A percentile compares a stretch with the other conserved stretches of the same genome.
phyloP scores from a whole-genome alignment of 352 stramenopile genomes.

The Globisporangium emineosum region DNA sequence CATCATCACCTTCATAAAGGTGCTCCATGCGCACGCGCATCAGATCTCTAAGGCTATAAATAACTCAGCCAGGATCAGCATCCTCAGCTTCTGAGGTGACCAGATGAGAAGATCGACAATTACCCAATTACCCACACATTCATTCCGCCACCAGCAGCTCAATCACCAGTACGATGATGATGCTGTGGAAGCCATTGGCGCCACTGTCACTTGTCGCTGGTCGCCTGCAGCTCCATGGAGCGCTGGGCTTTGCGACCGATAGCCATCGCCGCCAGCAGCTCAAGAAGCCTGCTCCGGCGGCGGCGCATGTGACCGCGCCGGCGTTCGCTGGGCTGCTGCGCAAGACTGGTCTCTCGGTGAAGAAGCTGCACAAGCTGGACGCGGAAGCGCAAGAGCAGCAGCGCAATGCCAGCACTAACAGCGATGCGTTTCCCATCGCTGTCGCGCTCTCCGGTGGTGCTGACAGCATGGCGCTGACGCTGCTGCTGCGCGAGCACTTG shows the following conservation, averaged over 20 bases:
- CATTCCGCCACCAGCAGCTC: not conserved
- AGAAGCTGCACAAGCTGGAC: slow-evolving; percentile 40
- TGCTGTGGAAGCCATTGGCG: slow-evolving; percentile 6
- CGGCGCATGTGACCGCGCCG: slow-evolving; percentile 24
- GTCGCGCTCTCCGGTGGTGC: slow-evolving; percentile 74
- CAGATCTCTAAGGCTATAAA: slow-evolving; percentile 4
- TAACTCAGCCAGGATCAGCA: not conserved
- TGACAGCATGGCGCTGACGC: slow-evolving; percentile 80
- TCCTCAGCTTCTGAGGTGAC: slow-evolving; percentile 11
- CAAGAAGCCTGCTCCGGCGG: too few species aligned
- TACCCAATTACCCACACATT: not conserved
- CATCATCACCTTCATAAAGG: not conserved
- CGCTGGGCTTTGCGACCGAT: not conserved
- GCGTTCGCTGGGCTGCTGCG: slow-evolving; percentile 35
- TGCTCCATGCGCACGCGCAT: not conserved
- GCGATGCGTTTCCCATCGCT: slow-evolving; percentile 46
- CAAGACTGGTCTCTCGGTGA: slow-evolving; percentile 37
- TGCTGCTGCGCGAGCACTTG: slow-evolving; percentile 69
- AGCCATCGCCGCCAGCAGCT: not conserved
- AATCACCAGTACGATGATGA: not conserved
- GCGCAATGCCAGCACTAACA: not conserved
- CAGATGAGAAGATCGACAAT: slow-evolving; percentile 4
- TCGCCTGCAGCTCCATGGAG: slow-evolving; percentile 4
- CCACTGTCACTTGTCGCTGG: not conserved
- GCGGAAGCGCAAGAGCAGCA: slow-evolving; percentile 9